phyloP scores from a whole-genome alignment of 2,329 filamentous ascomycete species.

The Saccharata proteae region DNA sequence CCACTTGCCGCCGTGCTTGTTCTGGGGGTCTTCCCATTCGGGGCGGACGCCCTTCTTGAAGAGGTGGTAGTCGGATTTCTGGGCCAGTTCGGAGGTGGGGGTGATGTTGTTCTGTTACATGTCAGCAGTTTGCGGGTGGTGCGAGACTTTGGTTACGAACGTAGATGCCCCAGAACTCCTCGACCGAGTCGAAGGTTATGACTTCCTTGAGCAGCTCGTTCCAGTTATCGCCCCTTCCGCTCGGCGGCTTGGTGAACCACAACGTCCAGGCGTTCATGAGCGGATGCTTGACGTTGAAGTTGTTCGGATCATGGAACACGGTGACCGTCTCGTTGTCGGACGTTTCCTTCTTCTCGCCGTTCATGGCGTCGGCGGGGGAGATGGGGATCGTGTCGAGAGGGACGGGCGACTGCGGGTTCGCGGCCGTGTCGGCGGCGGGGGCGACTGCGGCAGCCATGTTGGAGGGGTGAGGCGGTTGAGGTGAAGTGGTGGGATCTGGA shows the following conservation, averaged over 20 bases:
- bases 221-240: slow-evolving; percentile 97
- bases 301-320: slow-evolving; percentile 95
- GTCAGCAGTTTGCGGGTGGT: not conserved
- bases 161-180: slow-evolving; percentile 99
- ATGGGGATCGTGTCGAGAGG: slow-evolving; percentile 45
- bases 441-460: slow-evolving; percentile 6
- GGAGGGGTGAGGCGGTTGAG: no score
- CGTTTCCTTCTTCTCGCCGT: slow-evolving; percentile 29
- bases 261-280: slow-evolving; percentile 96
- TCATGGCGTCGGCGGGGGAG: slow-evolving; percentile 36
- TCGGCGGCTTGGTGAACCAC: slow-evolving; percentile 98
- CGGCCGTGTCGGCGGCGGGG: slow-evolving; percentile 12
- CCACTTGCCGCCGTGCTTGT: slow-evolving; percentile 99
- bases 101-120: slow-evolving; percentile 88
- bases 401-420: slow-evolving; percentile 35
- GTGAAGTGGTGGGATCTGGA: slow-evolving; percentile 3
- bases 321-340: slow-evolving; percentile 57
- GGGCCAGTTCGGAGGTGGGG: slow-evolving; percentile 82
- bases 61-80: slow-evolving; percentile 98
- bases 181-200: slow-evolving; percentile 95
- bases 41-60: slow-evolving; percentile 97
- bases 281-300: slow-evolving; percentile 99
- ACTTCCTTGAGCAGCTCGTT: slow-evolving; percentile 96
- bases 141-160: slow-evolving; percentile 45
- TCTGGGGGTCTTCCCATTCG: slow-evolving; percentile 97